Evolutionary conservation across 345 rosid genomes (phyloP).

Genomic region (Geranium rotundifolium): DNA sequence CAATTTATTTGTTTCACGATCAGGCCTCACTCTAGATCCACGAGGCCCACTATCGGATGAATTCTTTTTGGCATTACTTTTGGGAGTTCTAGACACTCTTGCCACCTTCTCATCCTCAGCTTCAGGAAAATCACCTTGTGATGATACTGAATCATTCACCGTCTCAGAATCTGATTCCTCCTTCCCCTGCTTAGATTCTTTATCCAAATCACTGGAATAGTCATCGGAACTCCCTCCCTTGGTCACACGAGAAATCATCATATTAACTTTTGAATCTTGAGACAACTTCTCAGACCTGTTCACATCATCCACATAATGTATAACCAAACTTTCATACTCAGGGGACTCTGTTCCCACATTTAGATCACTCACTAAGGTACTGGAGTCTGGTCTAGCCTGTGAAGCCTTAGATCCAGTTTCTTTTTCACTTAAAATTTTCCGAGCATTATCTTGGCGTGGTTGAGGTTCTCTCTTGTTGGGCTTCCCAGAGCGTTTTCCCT

Average conservation of each 20-base stretch:
- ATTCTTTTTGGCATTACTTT: conserved; percentile 12
- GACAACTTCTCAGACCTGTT: too few relatives aligned
- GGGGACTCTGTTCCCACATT: conserved; percentile 44
- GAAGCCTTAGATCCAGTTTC: conserved; percentile 36
- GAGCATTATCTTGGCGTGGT: conserved; percentile 32
- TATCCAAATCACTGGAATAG: too few relatives aligned
- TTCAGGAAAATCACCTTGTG: conserved; percentile 30
- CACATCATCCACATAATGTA: conserved; percentile 45
- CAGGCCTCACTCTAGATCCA: conserved; percentile 7
- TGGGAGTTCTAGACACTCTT: conserved; percentile 23
- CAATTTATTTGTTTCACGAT: not conserved
- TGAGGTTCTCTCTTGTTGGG: conserved; percentile 39
- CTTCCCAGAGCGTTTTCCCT: conserved; percentile 43
- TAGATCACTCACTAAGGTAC: conserved; percentile 37
- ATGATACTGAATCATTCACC: conserved; percentile 40
- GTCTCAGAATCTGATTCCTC: conserved; percentile 47
- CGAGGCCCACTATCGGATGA: conserved; percentile 13
- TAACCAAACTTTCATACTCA: conserved; percentile 43
- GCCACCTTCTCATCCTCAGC: conserved; percentile 45
- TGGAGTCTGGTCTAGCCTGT: conserved; percentile 27
- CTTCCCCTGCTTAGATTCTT: too few relatives aligned
- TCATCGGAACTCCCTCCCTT: too few relatives aligned
- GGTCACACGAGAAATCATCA: too few relatives aligned
- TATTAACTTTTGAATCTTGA: too few relatives aligned
- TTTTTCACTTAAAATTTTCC: conserved; percentile 27